Evolutionary conservation across 2,329 filamentous ascomycete genomes (phyloP), one percentile per base, ranked within the genome.

Genomic region (Cercospora citrullina): DNA sequence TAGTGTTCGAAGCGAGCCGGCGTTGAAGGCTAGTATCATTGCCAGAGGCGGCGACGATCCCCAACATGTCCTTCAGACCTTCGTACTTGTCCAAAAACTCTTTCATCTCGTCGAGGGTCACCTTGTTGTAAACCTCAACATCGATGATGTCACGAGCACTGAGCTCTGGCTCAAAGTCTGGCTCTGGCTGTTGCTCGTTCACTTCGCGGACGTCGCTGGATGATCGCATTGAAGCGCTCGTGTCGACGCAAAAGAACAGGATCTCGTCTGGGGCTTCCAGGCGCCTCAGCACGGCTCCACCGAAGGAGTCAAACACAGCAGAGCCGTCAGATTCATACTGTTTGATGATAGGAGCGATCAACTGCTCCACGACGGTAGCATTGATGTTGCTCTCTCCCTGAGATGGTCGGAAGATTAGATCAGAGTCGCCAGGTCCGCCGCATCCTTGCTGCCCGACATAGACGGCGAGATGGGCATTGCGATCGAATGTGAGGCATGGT

Each of bases 381-480:
- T 81, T 77, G 3, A 79, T 74, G 7, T 70, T 73, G 31, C 77
- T 73, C 61, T 77, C 76, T 16, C 74, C 73, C 4, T 72, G 72
- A 16, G 69, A 69, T 0, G 79, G 79, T 6, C 77, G 72, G 57
- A 79, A 80, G 33, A 80, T 71, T 9, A 75, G 68, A 18, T 77
- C 75, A 31, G 80, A 78, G 33, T 75, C 68, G 4, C 78, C 77
- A 2, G 78, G 76, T 5, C 48, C 70, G 16, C 73, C 74, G 58
- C 77, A 81, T 3, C 69, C 72, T 65, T 76, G 70, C 28, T 77
- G 73, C 1, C 79, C 79, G n/a, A 75, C 72, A 61, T 79, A 80
- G 9, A 79, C 79, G 8, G 78, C 77, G 10, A 79, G 64, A 28
- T 76, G 70, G 4, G 77, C 78, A 7, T 75, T 39, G 10, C 75